phyloP scores from a whole-genome alignment of 2,329 filamentous ascomycete species.

The Pleoardoris graminearum region DNA sequence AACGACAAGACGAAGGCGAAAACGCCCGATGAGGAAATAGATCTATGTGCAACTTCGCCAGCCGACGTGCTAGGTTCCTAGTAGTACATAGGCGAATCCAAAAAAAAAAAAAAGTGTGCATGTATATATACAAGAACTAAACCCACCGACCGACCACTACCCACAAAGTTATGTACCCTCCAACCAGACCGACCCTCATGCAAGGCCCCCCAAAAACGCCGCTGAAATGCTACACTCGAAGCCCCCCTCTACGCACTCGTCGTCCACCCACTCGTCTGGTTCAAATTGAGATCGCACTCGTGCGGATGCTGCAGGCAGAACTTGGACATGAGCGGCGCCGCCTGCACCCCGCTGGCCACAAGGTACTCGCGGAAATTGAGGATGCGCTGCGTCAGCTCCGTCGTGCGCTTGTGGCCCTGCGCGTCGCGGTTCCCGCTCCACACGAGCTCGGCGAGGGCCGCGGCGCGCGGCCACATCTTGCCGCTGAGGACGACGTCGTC shows the following conservation, averaged over 20 bases:
- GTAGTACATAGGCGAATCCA: too few species aligned
- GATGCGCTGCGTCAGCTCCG: slow-evolving; percentile 58
- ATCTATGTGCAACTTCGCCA: too few species aligned
- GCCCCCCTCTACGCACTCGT: background rate
- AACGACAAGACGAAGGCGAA: too few species aligned
- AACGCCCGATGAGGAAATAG: too few species aligned
- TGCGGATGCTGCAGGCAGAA: slow-evolving; percentile 63
- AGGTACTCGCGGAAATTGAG: slow-evolving; percentile 64
- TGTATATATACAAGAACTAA: too few species aligned
- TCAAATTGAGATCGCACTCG: slow-evolving; percentile 58
- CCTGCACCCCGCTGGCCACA: slow-evolving; percentile 57
- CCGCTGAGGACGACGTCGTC: slow-evolving; percentile 56
- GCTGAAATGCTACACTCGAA: background rate
- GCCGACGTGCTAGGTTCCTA: too few species aligned
- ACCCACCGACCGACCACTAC: too few species aligned
- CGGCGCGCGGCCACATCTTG: slow-evolving; percentile 61
- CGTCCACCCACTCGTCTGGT: slow-evolving; percentile 50
- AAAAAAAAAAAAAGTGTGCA: too few species aligned
- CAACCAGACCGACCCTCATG: too few species aligned
- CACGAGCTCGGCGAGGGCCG: slow-evolving; percentile 58
- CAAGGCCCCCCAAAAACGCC: too few species aligned
- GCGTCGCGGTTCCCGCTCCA: slow-evolving; percentile 60
- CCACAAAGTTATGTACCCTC: too few species aligned
- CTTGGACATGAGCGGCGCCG: slow-evolving; percentile 58
- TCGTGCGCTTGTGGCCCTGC: slow-evolving; percentile 56